Conservation (phyloP, 140 eudicot species). For the Ambrosia hybrid region DNA sequence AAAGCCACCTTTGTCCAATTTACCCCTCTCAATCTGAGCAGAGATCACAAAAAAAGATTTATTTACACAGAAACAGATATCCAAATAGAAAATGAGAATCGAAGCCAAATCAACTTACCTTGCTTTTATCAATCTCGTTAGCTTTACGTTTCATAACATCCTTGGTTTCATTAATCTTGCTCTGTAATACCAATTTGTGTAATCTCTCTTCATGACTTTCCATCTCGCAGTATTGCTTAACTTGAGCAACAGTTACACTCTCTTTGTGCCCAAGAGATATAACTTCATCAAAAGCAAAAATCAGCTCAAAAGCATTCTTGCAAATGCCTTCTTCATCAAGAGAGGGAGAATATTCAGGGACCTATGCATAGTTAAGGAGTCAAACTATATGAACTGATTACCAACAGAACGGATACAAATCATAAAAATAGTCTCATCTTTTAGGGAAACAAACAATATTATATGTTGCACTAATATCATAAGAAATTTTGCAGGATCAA, state of each 20-base stretch:
- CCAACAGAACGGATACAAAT: not conserved
- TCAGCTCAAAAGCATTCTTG: constrained; percentile 88
- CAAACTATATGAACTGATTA: constrained; percentile 6
- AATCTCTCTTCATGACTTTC: constrained; percentile 97
- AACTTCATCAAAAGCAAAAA: constrained; percentile 96
- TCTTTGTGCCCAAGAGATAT: constrained; percentile 98
- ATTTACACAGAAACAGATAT: not conserved
- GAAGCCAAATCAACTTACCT: constrained; percentile 41
- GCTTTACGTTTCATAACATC: constrained; percentile 98
- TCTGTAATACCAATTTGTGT: constrained; percentile 82
- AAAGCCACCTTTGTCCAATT: constrained; percentile 81
- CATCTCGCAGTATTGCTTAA: constrained; percentile 98
- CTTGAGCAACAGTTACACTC: constrained; percentile 90
- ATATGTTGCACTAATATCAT: no score
- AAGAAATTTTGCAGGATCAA: no score
- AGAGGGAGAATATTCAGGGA: constrained; percentile 85
- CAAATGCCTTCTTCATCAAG: constrained; percentile 94
- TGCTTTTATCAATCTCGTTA: constrained; percentile 93
- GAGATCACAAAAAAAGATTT: not conserved
- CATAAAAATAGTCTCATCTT: not conserved
- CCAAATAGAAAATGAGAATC: not conserved
- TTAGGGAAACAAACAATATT: not conserved
- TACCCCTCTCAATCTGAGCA: constrained; percentile 72
- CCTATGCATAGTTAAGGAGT: constrained; percentile 63
- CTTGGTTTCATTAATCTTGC: constrained; percentile 94